Base-by-base conservation (phyloP, 2,329 filamentous ascomycete species). In the Venturia pyrina region DNA sequence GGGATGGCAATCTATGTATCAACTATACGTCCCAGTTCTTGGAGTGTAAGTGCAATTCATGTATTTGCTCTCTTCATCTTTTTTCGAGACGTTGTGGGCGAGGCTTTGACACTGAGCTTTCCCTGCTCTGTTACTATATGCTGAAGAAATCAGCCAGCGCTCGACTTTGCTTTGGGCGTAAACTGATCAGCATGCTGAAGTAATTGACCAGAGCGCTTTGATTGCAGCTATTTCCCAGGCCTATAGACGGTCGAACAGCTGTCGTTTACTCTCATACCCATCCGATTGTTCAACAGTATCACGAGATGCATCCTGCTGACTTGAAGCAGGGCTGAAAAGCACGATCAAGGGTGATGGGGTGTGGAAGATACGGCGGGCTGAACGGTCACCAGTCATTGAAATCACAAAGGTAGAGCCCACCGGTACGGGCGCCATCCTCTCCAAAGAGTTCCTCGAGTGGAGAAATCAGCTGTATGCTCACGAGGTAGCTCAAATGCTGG, bases 1-100 rank as follows among this genome's bases (percentile, higher is more conserved):
- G 95, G 95, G 90, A 98, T 77, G 93, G 91, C 21, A 93, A 97
- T 73, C 85, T 89, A 70, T 97, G 93, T 73, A 95, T 98, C 73
- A 96, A 96, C 71, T 97, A 97, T 77, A 87, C 91, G 1, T 86
- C 85, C 1, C 81, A 78, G 0, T 90, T 98, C 70, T 77, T 98
- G 19, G 87, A 88, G 8, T 96, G 90, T 91, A 75, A 76, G 87
- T 76, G 5, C 28, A 43, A 0, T 43, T 37, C 44, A 5, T 46
- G 4, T n/a, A 3, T 46, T 62, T 11, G n/a, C 28, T 53, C 17
- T 43, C 41, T 43, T 17, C 5, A 43, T 17, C 41, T 1, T 43
- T 43, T 11, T 43, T 5, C 41, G 41, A 43, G 41, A 17, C 10
- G 41, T 43, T 43, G 15, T 4, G 15, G 41, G 41, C 11, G 15